Conservation (phyloP, 2,329 filamentous ascomycete genomes). For the Fusarium floridanum region DNA sequence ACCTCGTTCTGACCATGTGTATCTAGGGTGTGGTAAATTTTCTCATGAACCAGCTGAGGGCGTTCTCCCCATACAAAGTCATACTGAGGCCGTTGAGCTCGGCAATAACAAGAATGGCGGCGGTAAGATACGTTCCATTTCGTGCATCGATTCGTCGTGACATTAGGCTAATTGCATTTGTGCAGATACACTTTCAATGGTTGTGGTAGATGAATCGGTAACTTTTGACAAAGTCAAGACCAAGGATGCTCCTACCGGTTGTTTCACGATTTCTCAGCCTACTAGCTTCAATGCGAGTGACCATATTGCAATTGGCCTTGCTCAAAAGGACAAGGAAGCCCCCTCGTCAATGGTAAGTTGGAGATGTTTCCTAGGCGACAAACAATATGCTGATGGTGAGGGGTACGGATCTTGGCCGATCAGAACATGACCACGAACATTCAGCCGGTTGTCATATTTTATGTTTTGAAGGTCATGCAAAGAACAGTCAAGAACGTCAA, state of each 20-base stretch:
- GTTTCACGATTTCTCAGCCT: not conserved
- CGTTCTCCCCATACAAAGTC: not conserved
- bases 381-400: not conserved
- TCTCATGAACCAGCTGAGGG: not conserved
- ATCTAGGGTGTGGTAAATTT: not conserved
- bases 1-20: not conserved
- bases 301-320: not conserved
- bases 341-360: not conserved
- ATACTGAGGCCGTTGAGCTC: not conserved
- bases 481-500: not conserved
- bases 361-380: not conserved
- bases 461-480: not conserved
- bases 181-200: not conserved
- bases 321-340: not conserved
- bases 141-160: not conserved
- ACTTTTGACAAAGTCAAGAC: not conserved
- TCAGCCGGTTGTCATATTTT: not conserved
- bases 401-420: not conserved
- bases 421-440: not conserved
- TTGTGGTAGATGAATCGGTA: not conserved
- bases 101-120: not conserved
- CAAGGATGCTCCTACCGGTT: not conserved
- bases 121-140: not conserved
- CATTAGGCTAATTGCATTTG: not conserved
- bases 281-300: not conserved